Evolutionary conservation across 2,329 filamentous ascomycete genomes (phyloP).

Genomic region (Scedosporium dehoogii): DNA sequence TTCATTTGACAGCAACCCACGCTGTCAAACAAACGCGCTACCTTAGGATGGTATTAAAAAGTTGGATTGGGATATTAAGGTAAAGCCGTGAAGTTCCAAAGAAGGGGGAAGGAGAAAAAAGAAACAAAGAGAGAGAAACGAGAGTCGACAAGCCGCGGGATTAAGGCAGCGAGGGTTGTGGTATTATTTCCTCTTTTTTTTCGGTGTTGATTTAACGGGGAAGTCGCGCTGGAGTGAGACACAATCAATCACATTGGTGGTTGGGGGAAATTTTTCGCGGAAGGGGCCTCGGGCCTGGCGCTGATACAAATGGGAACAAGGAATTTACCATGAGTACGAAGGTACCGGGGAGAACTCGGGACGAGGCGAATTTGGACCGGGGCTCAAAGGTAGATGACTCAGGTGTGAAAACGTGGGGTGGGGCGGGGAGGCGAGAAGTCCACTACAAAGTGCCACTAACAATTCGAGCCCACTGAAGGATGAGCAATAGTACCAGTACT

Average conservation of each 20-base stretch:
- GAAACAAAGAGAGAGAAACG: slow-evolving; percentile 2
- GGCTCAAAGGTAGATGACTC: slow-evolving; percentile 3
- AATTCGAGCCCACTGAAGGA: no score
- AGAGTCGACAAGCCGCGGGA: slow-evolving; percentile 14
- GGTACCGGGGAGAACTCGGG: not conserved
- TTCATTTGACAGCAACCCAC: slow-evolving; percentile 86
- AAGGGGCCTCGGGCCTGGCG: not conserved
- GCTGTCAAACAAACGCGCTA: slow-evolving; percentile 91
- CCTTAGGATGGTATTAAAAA: slow-evolving; percentile 9
- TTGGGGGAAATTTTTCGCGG: not conserved
- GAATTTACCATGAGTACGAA: not conserved
- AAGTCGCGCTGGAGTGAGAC: not conserved
- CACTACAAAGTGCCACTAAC: not conserved
- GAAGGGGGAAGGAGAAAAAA: slow-evolving; percentile 9
- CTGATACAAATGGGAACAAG: not conserved
- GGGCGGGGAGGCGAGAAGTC: slow-evolving; percentile 1
- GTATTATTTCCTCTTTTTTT: not conserved
- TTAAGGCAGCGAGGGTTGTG: slow-evolving; percentile 3
- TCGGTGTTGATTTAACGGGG: not conserved
- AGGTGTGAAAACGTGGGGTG: slow-evolving; percentile 5
- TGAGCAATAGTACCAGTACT: no score
- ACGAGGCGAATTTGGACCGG: slow-evolving; percentile 7
- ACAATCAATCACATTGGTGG: not conserved
- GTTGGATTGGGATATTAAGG: slow-evolving; percentile 9
- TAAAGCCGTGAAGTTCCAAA: slow-evolving; percentile 13